Base-by-base conservation (phyloP, 352 stramenopile species). In the Phytophthora melonis region DNA sequence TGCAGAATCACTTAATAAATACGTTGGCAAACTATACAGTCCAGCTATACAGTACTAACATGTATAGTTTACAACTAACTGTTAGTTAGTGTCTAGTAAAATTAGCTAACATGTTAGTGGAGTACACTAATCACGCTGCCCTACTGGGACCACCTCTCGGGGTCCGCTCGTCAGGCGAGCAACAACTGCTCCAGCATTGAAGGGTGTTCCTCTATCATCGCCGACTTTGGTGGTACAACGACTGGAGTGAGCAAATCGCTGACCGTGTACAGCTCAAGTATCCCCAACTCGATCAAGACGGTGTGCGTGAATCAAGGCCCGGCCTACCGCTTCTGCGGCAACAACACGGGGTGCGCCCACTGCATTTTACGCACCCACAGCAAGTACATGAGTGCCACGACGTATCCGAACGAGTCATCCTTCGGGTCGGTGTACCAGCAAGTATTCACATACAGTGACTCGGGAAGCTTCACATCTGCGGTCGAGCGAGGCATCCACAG, bases 81-180 rank as follows among this genome's bases (percentile, higher is more conserved):
- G n/a, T n/a, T n/a, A n/a, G n/a, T n/a, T n/a, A n/a, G n/a, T n/a
- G n/a, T n/a, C n/a, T n/a, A n/a, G n/a, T n/a, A n/a, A n/a, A n/a
- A n/a, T n/a, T n/a, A n/a, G n/a, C n/a, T n/a, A n/a, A n/a, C n/a
- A n/a, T n/a, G n/a, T n/a, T n/a, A n/a, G n/a, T n/a, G n/a, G n/a
- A n/a, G n/a, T n/a, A n/a, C n/a, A n/a, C n/a, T n/a, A n/a, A 30
- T 93, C 10, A 92, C 86, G n/a, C 18, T 93, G 18, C 86, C 86
- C 3, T 82, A 80, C 53, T 93, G 82, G 85, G 84, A 93, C 64
- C 62, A 89, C 19, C 67, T 92, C 27, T 50, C 77, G 6, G 54
- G 74, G 4, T 71, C 71, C 5, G 73, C 77, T 9, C 71, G 63
- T 4, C 18, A n/a, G 9, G 55, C 74, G 5, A 63, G 60, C 30